Base-by-base conservation (phyloP, 768 basidiomycete species). In the Sarcomyxa edulis region DNA sequence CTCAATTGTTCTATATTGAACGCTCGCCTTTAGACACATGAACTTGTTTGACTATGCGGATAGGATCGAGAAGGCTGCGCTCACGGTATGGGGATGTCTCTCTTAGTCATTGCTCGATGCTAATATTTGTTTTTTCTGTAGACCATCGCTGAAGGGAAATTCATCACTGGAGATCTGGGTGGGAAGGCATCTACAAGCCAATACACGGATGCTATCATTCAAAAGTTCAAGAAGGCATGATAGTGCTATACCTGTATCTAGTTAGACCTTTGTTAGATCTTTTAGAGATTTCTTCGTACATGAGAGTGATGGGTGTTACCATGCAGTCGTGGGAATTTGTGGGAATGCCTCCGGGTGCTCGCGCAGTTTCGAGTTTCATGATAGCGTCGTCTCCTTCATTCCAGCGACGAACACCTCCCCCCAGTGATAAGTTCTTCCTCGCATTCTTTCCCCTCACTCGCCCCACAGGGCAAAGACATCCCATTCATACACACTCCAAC, bases 91-190 rank as follows among this genome's bases (percentile, higher is more conserved):
- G 65, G 11, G 30, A n/a, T 18, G 11, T 16, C 7, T 36, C 31
- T 26, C 18, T 30, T 28, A 27, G 36, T 32, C 10, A 25, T 18
- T 15, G 25, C 35, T 20, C 18, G 25, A 23, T 33, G 24, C 24
- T 37, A 34, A n/a, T 41, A 43, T 42, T 45, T 37, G 39, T 21
- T 51, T 50, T 28, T 26, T 11, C 48, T 41, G 11, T 47, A 95
- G 93, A 98, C 93, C 23, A 96, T 99, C 57, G 92, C 95, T 12
- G 95, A 96, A 66, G 96, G 96, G 49, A 92, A 88, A 68, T 61
- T 71, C 28, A 94, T 97, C 60, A 99, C 96, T 6, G 89, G 95
- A 21, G 96, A 99, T 62, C 68, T 99, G 42, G 93, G 96, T 15
- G 96, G 96, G 28, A 93, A 86, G 60, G 78, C 94, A 11, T 78